Evolutionary conservation across 495 filamentous ascomycete species (phyloP), one percentile per base, ranked within the genome.

Genomic region (Xylaria palmicola): DNA sequence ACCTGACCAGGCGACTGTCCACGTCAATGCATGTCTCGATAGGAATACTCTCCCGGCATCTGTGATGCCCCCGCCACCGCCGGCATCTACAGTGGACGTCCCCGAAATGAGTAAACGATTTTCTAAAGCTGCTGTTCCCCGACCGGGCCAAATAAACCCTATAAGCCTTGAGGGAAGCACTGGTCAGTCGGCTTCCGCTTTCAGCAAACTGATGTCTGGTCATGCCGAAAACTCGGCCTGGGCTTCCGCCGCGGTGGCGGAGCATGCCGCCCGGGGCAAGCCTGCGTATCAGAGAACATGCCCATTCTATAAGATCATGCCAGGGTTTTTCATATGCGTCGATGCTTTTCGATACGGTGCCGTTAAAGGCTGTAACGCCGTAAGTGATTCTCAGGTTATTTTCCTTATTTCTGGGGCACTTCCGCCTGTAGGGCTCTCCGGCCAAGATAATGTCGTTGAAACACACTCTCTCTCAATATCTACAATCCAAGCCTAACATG

Each of bases 221-320:
- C 91, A 96, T 71, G 90, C 90, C 20, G 94, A 97, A 77, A 88
- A 97, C 71, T 80, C 84, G 0, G 94, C 94, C 1, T 98, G 95
- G 95, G 86, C 90, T 1, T 83, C 81, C 4, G 93, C 94, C 15
- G 90, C 93, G 4, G 90, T 92, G 20, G 80, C 89, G 0, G 91
- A 97, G 70, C 75, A 82, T 5, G 81, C 86, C 2, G 87, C 91
- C 6, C 82, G 91, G 22, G 94, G 94, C n/a, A 96, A 93, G 72
- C 90, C 90, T 41, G 87, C 93, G 0, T 93, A 92, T 71, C 81
- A 92, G 67, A 82, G 95, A 52, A 96, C 90, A 0, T 99, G 94
- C 71, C 94, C 94, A 0, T 99, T 98, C 69, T 99, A 98, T 77
- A 99, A 99, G 72, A 96, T 98, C 60, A 83, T 99, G 73, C 90